Conservation (phyloP, 495 filamentous ascomycete species). For the Aspergillus carlsbadensis region DNA sequence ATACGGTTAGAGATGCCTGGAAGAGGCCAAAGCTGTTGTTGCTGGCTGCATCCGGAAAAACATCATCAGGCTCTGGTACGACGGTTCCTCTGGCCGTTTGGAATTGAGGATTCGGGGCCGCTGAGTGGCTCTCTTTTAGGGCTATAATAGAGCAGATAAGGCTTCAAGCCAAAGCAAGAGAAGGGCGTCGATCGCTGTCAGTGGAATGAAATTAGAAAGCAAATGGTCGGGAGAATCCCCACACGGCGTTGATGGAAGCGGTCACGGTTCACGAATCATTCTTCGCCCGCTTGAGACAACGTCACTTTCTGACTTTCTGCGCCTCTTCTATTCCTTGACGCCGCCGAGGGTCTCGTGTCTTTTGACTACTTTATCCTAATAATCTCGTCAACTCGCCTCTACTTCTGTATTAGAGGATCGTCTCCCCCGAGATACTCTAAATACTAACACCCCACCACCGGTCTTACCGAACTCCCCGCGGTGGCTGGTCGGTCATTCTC, state of each 20-base stretch:
- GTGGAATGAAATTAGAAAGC: neutral
- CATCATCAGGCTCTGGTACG: slow-evolving; percentile 5
- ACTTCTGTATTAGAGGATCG: neutral
- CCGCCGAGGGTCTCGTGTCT: neutral
- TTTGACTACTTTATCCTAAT: neutral
- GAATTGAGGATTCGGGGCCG: neutral
- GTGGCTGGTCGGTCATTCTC: slow-evolving; percentile 19
- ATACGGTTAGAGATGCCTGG: too few species aligned
- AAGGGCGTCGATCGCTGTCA: neutral
- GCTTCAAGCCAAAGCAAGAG: neutral
- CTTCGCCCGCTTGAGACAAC: neutral
- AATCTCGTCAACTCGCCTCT: slow-evolving; percentile 2
- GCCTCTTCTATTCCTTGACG: slow-evolving; percentile 1
- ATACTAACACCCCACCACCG: slow-evolving; percentile 11
- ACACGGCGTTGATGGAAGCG: slow-evolving; percentile 16
- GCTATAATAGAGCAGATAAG: slow-evolving; percentile 10
- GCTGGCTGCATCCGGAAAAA: slow-evolving; percentile 16
- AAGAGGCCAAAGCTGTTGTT: neutral
- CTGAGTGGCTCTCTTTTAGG: neutral
- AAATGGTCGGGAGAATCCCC: slow-evolving; percentile 3
- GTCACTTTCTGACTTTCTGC: too few species aligned
- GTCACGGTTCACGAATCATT: slow-evolving; percentile 14
- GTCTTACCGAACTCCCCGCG: slow-evolving; percentile 18
- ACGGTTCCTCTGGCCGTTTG: neutral
- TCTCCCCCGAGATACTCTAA: neutral